These are phyloP conservation scores for Coemansia sp. DNA, from an alignment of 192 early-diverging fungal genomes.

Conservation along the genomic window DNA sequence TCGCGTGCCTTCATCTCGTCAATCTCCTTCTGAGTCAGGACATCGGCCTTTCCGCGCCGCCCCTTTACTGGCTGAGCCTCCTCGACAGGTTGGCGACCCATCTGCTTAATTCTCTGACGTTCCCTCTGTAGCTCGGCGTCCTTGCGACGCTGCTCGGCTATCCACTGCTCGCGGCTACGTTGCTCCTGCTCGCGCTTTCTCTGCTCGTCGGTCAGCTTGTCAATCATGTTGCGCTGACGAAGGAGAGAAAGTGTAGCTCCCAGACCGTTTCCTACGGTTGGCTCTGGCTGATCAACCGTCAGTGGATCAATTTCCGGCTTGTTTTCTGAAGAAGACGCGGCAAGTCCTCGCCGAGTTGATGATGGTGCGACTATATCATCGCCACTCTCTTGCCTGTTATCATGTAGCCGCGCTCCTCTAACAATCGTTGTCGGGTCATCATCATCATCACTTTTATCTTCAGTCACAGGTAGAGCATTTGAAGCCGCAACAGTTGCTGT, in stretches of 20 bases:
- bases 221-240: conserved; percentile 70
- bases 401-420: neutral
- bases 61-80: conserved; percentile 7
- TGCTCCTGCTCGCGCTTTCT: conserved; percentile 58
- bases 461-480: neutral
- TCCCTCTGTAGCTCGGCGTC: conserved; percentile 63
- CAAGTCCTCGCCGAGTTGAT: no score
- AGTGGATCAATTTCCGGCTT: neutral
- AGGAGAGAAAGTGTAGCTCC: conserved; percentile 80
- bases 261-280: conserved; percentile 73
- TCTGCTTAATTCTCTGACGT: conserved; percentile 66
- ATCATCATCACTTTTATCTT: conserved; percentile 6
- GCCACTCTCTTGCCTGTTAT: neutral
- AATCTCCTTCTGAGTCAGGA: conserved; percentile 30
- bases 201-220: conserved; percentile 67
- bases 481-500: neutral
- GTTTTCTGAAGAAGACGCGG: neutral
- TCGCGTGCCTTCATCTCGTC: conserved; percentile 43
- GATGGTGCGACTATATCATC: neutral
- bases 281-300: conserved; percentile 53
- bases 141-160: conserved; percentile 63
- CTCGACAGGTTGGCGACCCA: conserved; percentile 20
- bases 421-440: conserved; percentile 13
- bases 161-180: conserved; percentile 56
- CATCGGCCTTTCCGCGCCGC: conserved; percentile 45